Conservation (phyloP, 768 basidiomycete genomes). For the Rhodosporidiobolus sp. region DNA sequence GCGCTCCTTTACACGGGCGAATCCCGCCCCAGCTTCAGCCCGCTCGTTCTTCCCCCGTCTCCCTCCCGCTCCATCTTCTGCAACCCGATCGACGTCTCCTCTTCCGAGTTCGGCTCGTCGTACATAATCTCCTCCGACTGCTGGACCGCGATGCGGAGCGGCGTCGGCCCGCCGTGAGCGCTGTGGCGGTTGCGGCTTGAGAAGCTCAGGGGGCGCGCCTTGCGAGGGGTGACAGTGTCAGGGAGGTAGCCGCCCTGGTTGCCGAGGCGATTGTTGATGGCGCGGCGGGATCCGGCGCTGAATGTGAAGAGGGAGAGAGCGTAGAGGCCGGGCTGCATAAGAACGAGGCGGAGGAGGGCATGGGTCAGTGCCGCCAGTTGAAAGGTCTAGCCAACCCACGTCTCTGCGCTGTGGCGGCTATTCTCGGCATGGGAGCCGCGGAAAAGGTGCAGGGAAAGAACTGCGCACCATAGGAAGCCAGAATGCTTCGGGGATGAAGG, state of each 20-base stretch:
- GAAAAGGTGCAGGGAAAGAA: background rate
- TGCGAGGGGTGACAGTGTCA: background rate
- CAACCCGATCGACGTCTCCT: background rate
- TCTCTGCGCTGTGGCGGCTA: too few relatives aligned
- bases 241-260: background rate
- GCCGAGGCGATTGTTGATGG: background rate
- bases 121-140: background rate
- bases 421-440: too few relatives aligned
- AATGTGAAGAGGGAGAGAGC: slow-evolving; percentile 1
- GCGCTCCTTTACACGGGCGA: too few relatives aligned
- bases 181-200: too few relatives aligned
- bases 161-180: background rate
- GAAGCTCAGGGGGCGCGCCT: background rate
- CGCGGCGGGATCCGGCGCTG: slow-evolving; percentile 1
- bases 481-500: background rate
- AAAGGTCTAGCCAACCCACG: too few relatives aligned
- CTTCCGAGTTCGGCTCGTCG: background rate
- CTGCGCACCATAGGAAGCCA: slow-evolving; percentile 3
- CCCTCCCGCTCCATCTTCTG: too few relatives aligned
- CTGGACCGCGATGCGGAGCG: background rate
- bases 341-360: background rate
- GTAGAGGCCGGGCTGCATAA: background rate
- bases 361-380: too few relatives aligned
- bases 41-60: too few relatives aligned
- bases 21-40: too few relatives aligned